phyloP scores from a whole-genome alignment of 345 rosid species.

The Salix exigua region DNA sequence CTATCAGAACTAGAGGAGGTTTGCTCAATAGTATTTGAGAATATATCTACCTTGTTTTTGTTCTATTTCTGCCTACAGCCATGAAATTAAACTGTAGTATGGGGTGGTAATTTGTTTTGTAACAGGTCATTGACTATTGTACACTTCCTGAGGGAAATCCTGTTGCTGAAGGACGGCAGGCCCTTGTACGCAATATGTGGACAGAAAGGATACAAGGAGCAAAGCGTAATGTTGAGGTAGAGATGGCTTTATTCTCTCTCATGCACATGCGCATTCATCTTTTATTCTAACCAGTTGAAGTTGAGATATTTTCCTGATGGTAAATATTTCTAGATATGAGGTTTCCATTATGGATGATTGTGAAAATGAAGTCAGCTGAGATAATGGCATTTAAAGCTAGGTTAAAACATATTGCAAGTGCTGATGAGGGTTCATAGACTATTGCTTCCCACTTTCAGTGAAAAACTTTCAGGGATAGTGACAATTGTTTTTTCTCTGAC shows the following conservation, averaged over 20 bases:
- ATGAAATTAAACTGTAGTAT: not conserved
- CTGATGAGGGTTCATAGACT: not conserved
- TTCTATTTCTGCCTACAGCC: constrained; percentile 1
- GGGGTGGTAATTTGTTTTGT: constrained; percentile 7
- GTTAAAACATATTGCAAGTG: not conserved
- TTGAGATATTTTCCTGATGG: not conserved
- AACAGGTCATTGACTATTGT: constrained; percentile 87
- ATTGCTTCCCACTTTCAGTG: not conserved
- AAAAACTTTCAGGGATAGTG: not conserved
- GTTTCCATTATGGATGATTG: not conserved
- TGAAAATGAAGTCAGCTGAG: not conserved
- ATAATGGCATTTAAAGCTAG: not conserved
- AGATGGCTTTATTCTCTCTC: not conserved
- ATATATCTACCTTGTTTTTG: constrained; percentile 10
- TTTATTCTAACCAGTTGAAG: not conserved
- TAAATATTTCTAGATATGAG: not conserved
- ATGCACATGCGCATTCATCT: not conserved
- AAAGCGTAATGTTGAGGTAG: constrained; percentile 96
- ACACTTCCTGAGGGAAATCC: constrained; percentile 74
- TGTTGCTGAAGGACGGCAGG: constrained; percentile 80
- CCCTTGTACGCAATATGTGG: constrained; percentile 97
- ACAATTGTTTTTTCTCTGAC: not conserved
- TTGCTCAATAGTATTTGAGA: constrained; percentile 15
- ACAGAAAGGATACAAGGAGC: constrained; percentile 92
- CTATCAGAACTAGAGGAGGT: constrained; percentile 98